These are phyloP conservation scores for Talaromyces verruculosus DNA, from an alignment of 2,329 filamentous ascomycete genomes.

Conservation along the genomic window DNA sequence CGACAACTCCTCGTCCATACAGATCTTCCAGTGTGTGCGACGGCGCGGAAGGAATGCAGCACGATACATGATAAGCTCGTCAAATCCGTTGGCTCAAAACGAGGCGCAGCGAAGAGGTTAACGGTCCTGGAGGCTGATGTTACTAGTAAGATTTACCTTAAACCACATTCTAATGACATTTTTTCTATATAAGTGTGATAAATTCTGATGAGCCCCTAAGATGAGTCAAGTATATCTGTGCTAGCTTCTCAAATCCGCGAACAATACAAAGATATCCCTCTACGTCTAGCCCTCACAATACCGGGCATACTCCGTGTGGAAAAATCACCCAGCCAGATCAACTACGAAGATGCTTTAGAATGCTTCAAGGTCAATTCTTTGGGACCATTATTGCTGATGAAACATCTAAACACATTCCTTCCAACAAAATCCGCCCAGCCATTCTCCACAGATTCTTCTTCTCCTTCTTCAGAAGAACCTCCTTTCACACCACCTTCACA, in stretches of 20 bases:
- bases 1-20: constrained; percentile 59
- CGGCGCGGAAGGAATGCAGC: constrained; percentile 56
- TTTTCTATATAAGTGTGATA: not conserved
- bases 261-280: constrained; percentile 57
- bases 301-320: constrained; percentile 74
- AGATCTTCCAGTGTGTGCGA: constrained; percentile 59
- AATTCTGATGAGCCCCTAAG: constrained; percentile 34
- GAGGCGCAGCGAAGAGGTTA: not conserved
- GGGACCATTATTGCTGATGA: constrained; percentile 72
- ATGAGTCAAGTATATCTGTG: constrained; percentile 61
- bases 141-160: not conserved
- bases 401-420: constrained; percentile 70
- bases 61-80: constrained; percentile 53
- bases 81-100: constrained; percentile 23
- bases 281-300: constrained; percentile 68
- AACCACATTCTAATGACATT: not conserved
- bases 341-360: constrained; percentile 60
- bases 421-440: constrained; percentile 55
- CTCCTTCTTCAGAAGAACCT: not conserved
- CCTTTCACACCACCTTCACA: constrained; percentile 49
- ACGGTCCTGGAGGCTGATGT: constrained; percentile 16
- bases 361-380: constrained; percentile 74
- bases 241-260: constrained; percentile 56
- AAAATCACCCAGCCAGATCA: constrained; percentile 66
- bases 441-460: not conserved